Evolutionary conservation across 1,284 basidiomycete genomes (phyloP).

Genomic region (Papiliotrema terrestris): DNA sequence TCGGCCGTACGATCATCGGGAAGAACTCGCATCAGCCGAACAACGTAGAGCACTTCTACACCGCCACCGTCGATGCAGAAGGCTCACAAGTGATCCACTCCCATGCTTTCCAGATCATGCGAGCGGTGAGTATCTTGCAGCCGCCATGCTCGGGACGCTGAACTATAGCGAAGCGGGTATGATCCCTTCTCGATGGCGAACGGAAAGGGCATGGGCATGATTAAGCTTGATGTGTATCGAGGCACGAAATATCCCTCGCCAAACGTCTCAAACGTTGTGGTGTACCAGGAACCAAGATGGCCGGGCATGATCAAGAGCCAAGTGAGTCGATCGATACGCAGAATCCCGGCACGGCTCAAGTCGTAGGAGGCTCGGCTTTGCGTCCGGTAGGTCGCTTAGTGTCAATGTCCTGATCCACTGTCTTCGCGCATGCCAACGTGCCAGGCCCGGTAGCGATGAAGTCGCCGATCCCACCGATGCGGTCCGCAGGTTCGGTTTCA

Average conservation of each 20-base stretch:
- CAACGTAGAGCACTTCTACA: background rate
- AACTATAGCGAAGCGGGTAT: background rate
- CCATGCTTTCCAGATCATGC: background rate
- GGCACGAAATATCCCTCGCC: background rate
- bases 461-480: background rate
- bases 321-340: no score
- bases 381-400: background rate
- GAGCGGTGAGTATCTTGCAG: background rate
- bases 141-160: no score
- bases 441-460: background rate
- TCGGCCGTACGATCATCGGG: background rate
- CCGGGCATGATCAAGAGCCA: background rate
- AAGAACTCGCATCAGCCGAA: background rate
- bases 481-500: background rate
- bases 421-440: background rate
- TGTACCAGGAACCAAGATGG: background rate
- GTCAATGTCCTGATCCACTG: background rate
- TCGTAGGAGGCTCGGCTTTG: background rate
- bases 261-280: background rate
- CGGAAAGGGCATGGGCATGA: background rate
- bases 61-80: background rate
- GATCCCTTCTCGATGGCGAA: background rate
- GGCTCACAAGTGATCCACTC: background rate
- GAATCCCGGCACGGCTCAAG: no score
- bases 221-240: background rate